Percentiles rank a stretch among this genome's conserved stretches.
These are phyloP conservation scores for Fusarium siculi DNA, from an alignment of 2,329 filamentous ascomycete species.

Conservation along the genomic window DNA sequence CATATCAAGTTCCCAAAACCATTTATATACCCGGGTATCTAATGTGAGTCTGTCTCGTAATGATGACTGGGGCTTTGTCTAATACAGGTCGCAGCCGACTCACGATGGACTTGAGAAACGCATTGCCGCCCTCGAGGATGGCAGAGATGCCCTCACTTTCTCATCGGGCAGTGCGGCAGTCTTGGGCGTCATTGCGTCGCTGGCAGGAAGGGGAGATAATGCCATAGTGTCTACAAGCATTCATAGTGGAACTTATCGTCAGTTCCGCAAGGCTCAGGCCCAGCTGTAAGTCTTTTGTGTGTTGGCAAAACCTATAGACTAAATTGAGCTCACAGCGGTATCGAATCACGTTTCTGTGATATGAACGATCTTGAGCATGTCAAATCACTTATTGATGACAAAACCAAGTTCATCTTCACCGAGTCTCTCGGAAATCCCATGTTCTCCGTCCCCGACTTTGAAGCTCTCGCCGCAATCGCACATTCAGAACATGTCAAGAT, in stretches of 20 bases:
- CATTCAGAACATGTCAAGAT: not conserved
- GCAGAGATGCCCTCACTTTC: not conserved
- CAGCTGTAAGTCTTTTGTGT: not conserved
- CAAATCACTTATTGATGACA: not conserved
- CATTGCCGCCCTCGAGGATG: not conserved
- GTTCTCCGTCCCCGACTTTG: not conserved
- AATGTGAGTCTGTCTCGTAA: not conserved
- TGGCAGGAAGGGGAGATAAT: not conserved
- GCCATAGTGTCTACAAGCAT: not conserved
- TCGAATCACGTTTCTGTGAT: not conserved
- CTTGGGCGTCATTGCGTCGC: not conserved
- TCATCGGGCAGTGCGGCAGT: not conserved
- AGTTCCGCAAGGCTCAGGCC: not conserved
- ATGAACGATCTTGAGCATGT: not conserved
- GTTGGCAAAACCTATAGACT: not conserved
- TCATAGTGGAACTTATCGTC: not conserved
- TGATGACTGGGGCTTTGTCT: accelerated
- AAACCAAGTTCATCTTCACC: not conserved
- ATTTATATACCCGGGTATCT: not conserved
- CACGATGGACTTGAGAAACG: not conserved
- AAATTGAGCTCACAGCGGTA: not conserved
- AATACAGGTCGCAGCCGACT: not conserved
- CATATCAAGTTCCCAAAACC: not conserved
- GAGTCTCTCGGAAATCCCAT: not conserved
- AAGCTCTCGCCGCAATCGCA: not conserved